These are phyloP conservation scores for Nepenthes alata DNA, from an alignment of 179 eudicot species.

Conservation along the genomic window DNA sequence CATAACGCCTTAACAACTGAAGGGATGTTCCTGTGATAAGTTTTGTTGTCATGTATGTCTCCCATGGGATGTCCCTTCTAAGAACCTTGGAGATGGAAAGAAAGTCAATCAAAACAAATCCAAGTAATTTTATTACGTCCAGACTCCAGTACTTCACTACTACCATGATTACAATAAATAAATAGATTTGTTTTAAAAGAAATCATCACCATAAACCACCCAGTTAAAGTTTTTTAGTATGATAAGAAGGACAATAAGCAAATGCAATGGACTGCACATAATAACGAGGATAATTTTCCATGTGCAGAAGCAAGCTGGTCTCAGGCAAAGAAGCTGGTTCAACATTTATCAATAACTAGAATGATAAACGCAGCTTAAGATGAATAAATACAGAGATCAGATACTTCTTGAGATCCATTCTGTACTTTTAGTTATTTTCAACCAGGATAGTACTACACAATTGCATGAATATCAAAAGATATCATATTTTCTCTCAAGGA, in stretches of 20 bases:
- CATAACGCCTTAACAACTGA: conserved; percentile 83
- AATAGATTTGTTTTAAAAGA: background rate
- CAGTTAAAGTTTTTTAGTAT: background rate
- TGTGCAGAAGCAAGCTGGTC: too few species aligned
- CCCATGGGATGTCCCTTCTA: conserved; percentile 94
- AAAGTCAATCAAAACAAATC: background rate
- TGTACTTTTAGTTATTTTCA: too few species aligned
- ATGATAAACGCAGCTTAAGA: too few species aligned
- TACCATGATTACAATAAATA: background rate
- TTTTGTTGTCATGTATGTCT: conserved; percentile 94
- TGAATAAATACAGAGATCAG: too few species aligned
- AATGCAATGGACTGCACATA: background rate
- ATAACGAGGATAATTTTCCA: too few species aligned
- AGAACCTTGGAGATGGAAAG: conserved; percentile 41
- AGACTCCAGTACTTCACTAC: too few species aligned
- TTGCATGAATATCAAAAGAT: too few species aligned
- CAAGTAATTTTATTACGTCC: background rate
- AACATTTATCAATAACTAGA: too few species aligned
- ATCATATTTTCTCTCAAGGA: too few species aligned
- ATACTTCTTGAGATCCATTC: too few species aligned
- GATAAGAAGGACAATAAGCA: background rate
- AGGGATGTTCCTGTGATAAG: conserved; percentile 77
- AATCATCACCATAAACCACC: background rate
- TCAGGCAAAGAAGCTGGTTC: too few species aligned
- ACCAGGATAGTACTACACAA: too few species aligned